Base-by-base conservation (phyloP, 1,139 yeast species). In the Saccharomyces hybrid region DNA sequence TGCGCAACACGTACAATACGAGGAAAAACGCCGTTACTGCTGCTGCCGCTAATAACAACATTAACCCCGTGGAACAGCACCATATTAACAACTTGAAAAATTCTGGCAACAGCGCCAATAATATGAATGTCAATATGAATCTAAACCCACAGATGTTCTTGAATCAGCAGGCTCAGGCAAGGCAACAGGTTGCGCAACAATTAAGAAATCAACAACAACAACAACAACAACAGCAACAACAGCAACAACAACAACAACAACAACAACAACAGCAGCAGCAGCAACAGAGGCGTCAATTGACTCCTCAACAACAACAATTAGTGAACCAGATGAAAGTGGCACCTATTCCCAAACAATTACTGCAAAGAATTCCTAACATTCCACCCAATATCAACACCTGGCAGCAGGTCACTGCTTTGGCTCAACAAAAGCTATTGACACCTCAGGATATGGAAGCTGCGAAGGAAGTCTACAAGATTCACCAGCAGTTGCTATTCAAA, bases 361-460 rank as follows among this genome's bases (percentile, higher is more conserved):
- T 90, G 50, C 77, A 79, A 52, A 81, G 81, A 63, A 81, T 90
- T 52, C 96, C 97, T 11, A 84, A 82, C 50, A 74, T 90, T 38
- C 97, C 97, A 0, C 83, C 86, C n/a, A 86, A 84, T 53, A 84
- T 84, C 44, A 84, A 80, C 59, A 88, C 96, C 4, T 89, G 96
- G 96, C 80, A 82, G 47, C 91, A 86, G 67, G 82, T 90, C 28
- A 83, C 86, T 67, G 88, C 86, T 53, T 78, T 86, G 61, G 77
- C 86, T 52, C 80, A 79, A 57, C 79, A 81, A 59, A 83, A 70
- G 50, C 61, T 70, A 26, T 54, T 73, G 46, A 68, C 73, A 23
- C 73, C 70, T 30, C 72, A 66, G 52, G 76, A 73, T 48, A 61
- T 73, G 59, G 70, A 69, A 34, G 59, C 72, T 47, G 67, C 75